Base-by-base conservation (phyloP, 129 eudicot genomes). In the Ambrosia artemisiifolia region DNA sequence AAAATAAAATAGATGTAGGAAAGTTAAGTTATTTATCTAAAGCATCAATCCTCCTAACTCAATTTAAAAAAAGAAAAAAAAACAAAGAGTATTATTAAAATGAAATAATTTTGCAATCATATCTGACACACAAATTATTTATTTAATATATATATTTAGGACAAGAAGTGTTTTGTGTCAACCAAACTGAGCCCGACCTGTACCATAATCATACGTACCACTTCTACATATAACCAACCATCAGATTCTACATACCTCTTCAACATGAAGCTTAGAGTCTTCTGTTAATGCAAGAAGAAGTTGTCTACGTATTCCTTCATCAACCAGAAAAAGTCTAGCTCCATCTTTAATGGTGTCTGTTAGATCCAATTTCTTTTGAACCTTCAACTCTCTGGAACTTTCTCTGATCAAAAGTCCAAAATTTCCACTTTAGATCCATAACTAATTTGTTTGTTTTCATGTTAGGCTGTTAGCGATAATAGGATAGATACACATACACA, bases 331-430 rank as follows among this genome's bases (percentile, higher is more conserved):
- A 68, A 94, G 87, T 34, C 97, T 89, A 72, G 97, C 89, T 60
- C 98, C 98, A 61, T 92, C 96, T 81, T 84, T 93, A 67, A 93
- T 88, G 60, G 98, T 93, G 85, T 94, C 99, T 34, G 99, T 94
- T 54, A 94, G 91, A 82, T 94, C 99, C 86, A 94, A 67, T 75
- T 88, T 94, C 63, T 71, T 83, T 80, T 75, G 83, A 35, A 79
- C 55, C 77, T 77, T 82, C 69, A 57, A 46, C 20, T 72, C 79
- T 75, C 78, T 80, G 11, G 85, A 73, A 67, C 65, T 73, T 80
- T 61, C 76, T 75, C 95, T 86, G 80, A 50, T 38, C 16, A 69
- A 34, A 67, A 16, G 46, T 51, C 18, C 65, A 38, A 35, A 60
- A 57, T 7, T 1, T 49, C 34, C 36, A 53, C 50, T 35, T 34